Evolutionary conservation across 2,329 filamentous ascomycete genomes (phyloP).

Genomic region (Cladosporium austrohemisphaericum): DNA sequence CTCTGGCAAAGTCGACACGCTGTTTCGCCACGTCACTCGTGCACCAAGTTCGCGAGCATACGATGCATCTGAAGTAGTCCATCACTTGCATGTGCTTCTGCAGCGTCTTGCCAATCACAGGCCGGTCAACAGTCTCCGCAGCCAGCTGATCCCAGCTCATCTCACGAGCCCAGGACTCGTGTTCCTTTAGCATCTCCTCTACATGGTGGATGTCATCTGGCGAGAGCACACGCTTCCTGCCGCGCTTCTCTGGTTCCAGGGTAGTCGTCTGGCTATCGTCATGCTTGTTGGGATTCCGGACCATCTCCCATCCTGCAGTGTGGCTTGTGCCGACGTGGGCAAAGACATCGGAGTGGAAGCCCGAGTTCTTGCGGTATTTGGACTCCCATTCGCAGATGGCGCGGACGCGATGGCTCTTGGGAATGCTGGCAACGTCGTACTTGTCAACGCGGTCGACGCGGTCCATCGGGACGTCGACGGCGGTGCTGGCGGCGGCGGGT

Average conservation of each 20-base stretch:
- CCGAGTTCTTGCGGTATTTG: not conserved
- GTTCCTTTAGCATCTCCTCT: constrained; percentile 1
- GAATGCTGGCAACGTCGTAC: constrained; percentile 3
- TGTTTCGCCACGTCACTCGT: not conserved
- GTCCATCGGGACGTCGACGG: too few species aligned
- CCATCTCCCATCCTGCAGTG: constrained; percentile 1
- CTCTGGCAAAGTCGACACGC: not conserved
- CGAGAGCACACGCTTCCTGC: not conserved
- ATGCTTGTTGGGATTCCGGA: not conserved
- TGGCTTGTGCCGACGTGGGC: constrained; percentile 1
- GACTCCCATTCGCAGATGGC: constrained; percentile 7
- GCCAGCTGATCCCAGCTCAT: constrained; percentile 3
- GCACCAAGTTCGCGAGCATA: constrained; percentile 3
- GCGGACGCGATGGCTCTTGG: constrained; percentile 1
- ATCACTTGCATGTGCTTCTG: not conserved
- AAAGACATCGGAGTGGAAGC: constrained; percentile 8
- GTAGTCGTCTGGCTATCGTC: not conserved
- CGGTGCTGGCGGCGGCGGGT: too few species aligned
- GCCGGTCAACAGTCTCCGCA: not conserved
- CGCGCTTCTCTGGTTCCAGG: not conserved
- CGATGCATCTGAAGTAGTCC: not conserved
- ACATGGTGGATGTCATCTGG: not conserved
- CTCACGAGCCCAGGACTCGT: not conserved
- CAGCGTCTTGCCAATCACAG: not conserved
- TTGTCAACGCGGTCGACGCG: not conserved